Conservation (phyloP, 108 stramenopile genomes). For the Skeletonema costatum region DNA sequence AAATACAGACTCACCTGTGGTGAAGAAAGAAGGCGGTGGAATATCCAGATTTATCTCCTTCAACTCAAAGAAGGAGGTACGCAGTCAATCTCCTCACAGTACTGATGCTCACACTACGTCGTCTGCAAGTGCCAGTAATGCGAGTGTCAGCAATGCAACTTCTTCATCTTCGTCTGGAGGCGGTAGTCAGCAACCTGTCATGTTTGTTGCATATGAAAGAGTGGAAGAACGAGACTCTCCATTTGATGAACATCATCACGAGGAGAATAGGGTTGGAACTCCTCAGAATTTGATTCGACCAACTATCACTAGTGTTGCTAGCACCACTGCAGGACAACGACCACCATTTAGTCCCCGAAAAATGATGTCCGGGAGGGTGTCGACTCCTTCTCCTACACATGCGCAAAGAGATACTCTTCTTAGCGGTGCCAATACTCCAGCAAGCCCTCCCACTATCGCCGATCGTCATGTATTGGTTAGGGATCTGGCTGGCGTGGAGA, state of each 20-base stretch:
- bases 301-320: not conserved
- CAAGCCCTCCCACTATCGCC: not conserved
- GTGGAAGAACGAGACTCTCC: not conserved
- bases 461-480: not conserved
- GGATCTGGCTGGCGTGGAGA: not conserved
- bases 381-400: not conserved
- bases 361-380: not conserved
- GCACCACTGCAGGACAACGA: not conserved
- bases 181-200: constrained; percentile 1
- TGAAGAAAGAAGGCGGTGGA: not conserved
- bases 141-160: not conserved
- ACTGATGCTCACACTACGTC: not conserved
- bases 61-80: not conserved
- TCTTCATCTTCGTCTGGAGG: not conserved
- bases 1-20: not conserved
- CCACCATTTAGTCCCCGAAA: not conserved
- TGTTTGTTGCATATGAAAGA: not conserved
- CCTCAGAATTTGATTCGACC: not conserved
- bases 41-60: not conserved
- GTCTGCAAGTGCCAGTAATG: not conserved
- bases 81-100: constrained; percentile 4
- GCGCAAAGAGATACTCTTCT: not conserved
- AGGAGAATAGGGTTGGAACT: not conserved
- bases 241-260: constrained; percentile 2
- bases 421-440: not conserved